These are phyloP conservation scores for Fusarium anthophilum DNA, from an alignment of 2,329 filamentous ascomycete species.

Conservation along the genomic window DNA sequence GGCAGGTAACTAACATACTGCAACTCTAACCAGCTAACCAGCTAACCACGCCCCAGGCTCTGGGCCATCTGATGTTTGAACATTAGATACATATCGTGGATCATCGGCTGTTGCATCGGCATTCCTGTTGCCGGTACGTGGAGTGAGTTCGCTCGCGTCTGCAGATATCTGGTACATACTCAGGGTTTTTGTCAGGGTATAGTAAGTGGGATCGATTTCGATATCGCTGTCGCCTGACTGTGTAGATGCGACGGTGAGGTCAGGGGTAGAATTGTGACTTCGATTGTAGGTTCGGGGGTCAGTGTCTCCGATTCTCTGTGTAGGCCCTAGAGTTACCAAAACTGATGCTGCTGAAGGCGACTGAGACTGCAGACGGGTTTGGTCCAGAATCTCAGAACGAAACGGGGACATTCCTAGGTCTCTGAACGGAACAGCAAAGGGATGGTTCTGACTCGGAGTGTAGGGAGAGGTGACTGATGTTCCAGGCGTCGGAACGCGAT, in stretches of 20 bases:
- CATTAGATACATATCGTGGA: neutral
- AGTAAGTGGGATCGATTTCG: neutral
- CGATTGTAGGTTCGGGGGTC: neutral
- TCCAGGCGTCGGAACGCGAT: neutral
- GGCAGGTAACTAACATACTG: neutral
- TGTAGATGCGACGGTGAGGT: constrained; percentile 14
- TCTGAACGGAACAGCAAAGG: neutral
- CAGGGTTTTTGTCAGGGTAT: neutral
- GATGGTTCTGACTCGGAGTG: neutral
- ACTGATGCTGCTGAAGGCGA: neutral
- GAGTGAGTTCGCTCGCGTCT: neutral
- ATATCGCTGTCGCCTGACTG: neutral
- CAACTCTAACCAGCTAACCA: constrained; percentile 1
- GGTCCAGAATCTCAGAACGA: neutral
- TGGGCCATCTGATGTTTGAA: neutral
- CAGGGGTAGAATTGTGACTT: constrained; percentile 3
- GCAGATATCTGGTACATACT: neutral
- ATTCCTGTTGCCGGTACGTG: constrained; percentile 6
- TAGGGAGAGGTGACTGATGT: neutral
- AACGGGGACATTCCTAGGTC: neutral
- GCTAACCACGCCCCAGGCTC: constrained; percentile 22
- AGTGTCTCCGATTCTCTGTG: neutral
- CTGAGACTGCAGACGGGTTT: neutral
- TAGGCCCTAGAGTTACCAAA: neutral
- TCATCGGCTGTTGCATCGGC: neutral